Percentiles rank a stretch among this genome's conserved stretches.
Evolutionary conservation across 1,139 yeast species (phyloP).

Genomic region (Hemisphaericaspora xylofermentans): DNA sequence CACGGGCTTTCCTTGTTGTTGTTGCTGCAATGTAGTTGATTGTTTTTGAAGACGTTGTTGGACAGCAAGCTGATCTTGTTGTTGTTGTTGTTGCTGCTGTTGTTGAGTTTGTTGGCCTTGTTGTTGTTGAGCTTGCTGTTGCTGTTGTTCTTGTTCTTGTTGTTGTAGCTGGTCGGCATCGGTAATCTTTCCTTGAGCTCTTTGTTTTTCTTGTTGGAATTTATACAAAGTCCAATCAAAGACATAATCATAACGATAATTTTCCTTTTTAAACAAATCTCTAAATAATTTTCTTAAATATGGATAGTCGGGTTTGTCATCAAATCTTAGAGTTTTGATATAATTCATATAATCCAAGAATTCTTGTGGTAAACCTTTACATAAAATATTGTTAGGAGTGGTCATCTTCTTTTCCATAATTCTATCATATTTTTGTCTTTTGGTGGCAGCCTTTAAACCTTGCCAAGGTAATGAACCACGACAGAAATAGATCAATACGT

Average conservation of each 20-base stretch:
- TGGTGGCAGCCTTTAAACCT: slow-evolving; percentile 95
- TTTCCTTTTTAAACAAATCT: slow-evolving; percentile 84
- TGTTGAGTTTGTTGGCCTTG: slow-evolving; percentile 20
- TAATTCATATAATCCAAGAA: slow-evolving; percentile 86
- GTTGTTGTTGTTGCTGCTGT: slow-evolving; percentile 9
- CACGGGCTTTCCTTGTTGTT: slow-evolving; percentile 6
- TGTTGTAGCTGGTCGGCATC: slow-evolving; percentile 20
- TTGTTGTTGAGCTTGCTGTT: slow-evolving; percentile 14
- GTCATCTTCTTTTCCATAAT: slow-evolving; percentile 96
- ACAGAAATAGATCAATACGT: slow-evolving; percentile 90
- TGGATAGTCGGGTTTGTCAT: slow-evolving; percentile 93
- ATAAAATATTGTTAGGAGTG: slow-evolving; percentile 83
- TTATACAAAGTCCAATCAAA: slow-evolving; percentile 97
- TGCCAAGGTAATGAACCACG: slow-evolving; percentile 98
- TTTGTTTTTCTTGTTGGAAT: slow-evolving; percentile 66
- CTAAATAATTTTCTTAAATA: slow-evolving; percentile 87
- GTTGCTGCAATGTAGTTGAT: slow-evolving; percentile 13
- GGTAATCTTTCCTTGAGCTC: slow-evolving; percentile 42
- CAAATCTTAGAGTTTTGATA: slow-evolving; percentile 87
- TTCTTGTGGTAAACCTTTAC: slow-evolving; percentile 90
- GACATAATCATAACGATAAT: slow-evolving; percentile 88
- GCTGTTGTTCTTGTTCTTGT: slow-evolving; percentile 13
- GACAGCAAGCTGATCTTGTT: slow-evolving; percentile 7
- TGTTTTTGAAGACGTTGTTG: slow-evolving; percentile 15
- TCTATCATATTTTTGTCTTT: slow-evolving; percentile 94